Percentiles rank a stretch among this genome's conserved stretches.
These are phyloP conservation scores for Botrytis sinoallii DNA, from an alignment of 2,329 filamentous ascomycete genomes.

Conservation along the genomic window DNA sequence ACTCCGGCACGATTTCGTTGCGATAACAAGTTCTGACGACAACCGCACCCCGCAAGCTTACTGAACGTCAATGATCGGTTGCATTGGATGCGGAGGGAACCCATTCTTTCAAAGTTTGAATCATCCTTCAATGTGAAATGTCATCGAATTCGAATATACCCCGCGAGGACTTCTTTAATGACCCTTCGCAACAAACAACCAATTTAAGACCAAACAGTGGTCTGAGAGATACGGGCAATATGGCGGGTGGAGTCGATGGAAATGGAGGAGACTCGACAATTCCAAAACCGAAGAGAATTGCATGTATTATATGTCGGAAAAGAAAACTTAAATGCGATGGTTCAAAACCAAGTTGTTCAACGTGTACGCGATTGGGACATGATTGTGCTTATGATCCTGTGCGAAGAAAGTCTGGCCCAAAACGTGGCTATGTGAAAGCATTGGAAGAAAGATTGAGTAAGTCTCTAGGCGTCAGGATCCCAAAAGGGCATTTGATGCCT, in stretches of 20 bases:
- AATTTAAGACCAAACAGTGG: conserved; percentile 35
- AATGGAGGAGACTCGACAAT: conserved; percentile 51
- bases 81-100: neutral
- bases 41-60: conserved; percentile 1
- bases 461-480: conserved; percentile 41
- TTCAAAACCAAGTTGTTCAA: conserved; percentile 62
- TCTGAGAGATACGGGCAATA: conserved; percentile 33
- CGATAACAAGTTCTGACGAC: conserved; percentile 6
- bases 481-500: conserved; percentile 18
- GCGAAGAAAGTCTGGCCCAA: conserved; percentile 68
- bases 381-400: conserved; percentile 68
- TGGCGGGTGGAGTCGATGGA: conserved; percentile 42
- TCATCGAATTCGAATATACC: conserved; percentile 37
- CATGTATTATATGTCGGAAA: conserved; percentile 90
- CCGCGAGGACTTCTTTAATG: conserved; percentile 54
- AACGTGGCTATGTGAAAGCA: conserved; percentile 66
- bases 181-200: conserved; percentile 45
- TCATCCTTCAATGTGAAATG: conserved; percentile 27
- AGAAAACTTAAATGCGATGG: conserved; percentile 78
- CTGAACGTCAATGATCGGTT: neutral
- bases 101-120: neutral
- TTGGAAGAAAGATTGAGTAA: conserved; percentile 87
- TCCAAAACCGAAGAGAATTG: conserved; percentile 85
- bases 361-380: conserved; percentile 62
- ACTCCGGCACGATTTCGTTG: neutral